Evolutionary conservation across 1,284 basidiomycete genomes (phyloP).

Genomic region (Abortiporus biennis): DNA sequence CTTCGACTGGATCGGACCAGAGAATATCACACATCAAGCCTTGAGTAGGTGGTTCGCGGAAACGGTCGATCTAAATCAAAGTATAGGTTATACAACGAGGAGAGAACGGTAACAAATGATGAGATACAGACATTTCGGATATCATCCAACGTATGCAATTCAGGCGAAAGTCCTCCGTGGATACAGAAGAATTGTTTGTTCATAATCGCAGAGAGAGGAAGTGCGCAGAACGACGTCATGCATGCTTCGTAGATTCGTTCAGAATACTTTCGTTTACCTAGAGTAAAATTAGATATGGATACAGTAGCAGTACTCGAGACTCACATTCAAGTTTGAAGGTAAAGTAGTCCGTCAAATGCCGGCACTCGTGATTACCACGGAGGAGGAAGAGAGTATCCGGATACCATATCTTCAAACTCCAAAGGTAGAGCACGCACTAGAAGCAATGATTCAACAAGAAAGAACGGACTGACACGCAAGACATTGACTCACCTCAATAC

Average conservation of each 20-base stretch:
- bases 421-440: slow-evolving; percentile 88
- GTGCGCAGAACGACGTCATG: slow-evolving; percentile 90
- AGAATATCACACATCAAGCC: slow-evolving; percentile 95
- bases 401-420: slow-evolving; percentile 91
- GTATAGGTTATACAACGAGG: slow-evolving; percentile 5
- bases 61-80: slow-evolving; percentile 74
- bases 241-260: slow-evolving; percentile 87
- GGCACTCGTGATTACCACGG: slow-evolving; percentile 97
- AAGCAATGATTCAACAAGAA: slow-evolving; percentile 16
- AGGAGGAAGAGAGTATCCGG: slow-evolving; percentile 88
- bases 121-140: slow-evolving; percentile 70
- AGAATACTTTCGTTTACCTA: slow-evolving; percentile 92
- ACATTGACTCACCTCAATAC: slow-evolving; percentile 64
- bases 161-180: slow-evolving; percentile 89
- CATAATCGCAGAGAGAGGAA: slow-evolving; percentile 92
- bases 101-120: slow-evolving; percentile 17
- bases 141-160: slow-evolving; percentile 88
- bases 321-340: slow-evolving; percentile 94
- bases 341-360: slow-evolving; percentile 94
- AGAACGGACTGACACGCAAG: slow-evolving; percentile 7
- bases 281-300: background rate
- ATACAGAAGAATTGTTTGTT: slow-evolving; percentile 98
- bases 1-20: slow-evolving; percentile 93
- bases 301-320: slow-evolving; percentile 20
- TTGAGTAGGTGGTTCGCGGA: slow-evolving; percentile 91